A percentile compares a stretch with the other conserved stretches of the same genome.
phyloP scores from a whole-genome alignment of 2,329 filamentous ascomycete genomes.

The Ophiostoma piceae region DNA sequence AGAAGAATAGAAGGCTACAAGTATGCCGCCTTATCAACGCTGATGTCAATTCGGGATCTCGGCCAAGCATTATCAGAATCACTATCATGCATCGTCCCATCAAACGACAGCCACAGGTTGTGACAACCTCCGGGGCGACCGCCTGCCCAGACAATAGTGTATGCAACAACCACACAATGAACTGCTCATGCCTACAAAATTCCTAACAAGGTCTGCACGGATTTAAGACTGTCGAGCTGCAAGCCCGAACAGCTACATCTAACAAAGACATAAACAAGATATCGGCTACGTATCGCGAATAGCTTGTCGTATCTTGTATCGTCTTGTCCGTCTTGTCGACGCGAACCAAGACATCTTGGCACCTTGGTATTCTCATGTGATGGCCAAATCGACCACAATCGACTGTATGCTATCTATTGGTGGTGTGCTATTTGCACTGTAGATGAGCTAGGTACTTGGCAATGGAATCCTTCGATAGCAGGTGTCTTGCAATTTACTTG shows the following conservation, averaged over 20 bases:
- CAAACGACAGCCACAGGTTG: not conserved
- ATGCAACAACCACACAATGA: not conserved
- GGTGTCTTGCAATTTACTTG: not conserved
- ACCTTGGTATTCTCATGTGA: conserved; percentile 4
- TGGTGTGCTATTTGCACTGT: not conserved
- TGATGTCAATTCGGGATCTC: not conserved
- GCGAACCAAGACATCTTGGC: conserved; percentile 7
- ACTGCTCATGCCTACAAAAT: not conserved
- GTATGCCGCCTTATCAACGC: not conserved
- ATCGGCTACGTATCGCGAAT: not conserved
- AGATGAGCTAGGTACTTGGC: not conserved
- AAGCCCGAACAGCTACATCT: not conserved
- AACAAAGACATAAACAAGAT: not conserved
- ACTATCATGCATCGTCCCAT: not conserved
- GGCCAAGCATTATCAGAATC: not conserved
- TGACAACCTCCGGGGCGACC: not conserved
- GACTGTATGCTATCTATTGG: not conserved
- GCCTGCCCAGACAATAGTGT: conserved; percentile 5
- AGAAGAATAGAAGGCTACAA: not conserved
- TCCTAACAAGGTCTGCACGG: not conserved
- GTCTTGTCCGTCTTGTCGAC: conserved; percentile 5
- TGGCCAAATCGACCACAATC: not conserved
- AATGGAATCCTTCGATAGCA: not conserved
- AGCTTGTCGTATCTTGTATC: not conserved
- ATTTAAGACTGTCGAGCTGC: not conserved